Base-by-base conservation (phyloP, 805 yeast genomes). In the Hemisphaericaspora nanyangensis region DNA sequence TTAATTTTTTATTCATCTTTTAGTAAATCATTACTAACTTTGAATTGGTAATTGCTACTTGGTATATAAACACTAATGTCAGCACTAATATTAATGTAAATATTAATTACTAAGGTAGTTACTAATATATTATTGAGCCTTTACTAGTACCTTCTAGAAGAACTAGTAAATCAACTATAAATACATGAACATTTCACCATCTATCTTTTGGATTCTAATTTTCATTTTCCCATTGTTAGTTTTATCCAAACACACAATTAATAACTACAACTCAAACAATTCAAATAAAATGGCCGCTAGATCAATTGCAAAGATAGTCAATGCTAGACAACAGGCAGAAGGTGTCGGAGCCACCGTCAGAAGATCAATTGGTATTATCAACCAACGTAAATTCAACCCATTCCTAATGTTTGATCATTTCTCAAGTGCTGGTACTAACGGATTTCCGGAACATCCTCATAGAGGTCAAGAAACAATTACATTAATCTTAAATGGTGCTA, bases 271-370 rank as follows among this genome's bases (percentile, higher is more conserved):
- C 2, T 17, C 11, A 37, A 36, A 18, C 31, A 39, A 34, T 24
- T 29, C 17, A n/a, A 19, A 32, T 26, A 35, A 46, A 16, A 50
- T 48, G 52, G 32, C 41, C 12, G 40, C 50, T 17, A 63, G 72
- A 62, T 49, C 64, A 16, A 56, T 66, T 44, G 47, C 49, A 25
- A 54, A 53, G 35, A 47, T 66, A 27, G 50, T 66, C 18, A 48
- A 55, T 33, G 89, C 91, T 22, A 54, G 73, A 29, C 86, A 85
- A 51, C 88, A 82, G 53, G 70, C 82, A 15, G 95, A 87, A 62
- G 96, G 96, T 47, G 89, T 74, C 22, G 96, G 95, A n/a, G 95
- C 95, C 20, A 63, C 73, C 22, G 95, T 87, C 17, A 74, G 95
- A 56, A 71, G 96, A 51, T 79, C 93, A 5, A 79, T 87, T 42